phyloP scores from a whole-genome alignment of 192 early-diverging fungal genomes.

The Linnemannia elongata region DNA sequence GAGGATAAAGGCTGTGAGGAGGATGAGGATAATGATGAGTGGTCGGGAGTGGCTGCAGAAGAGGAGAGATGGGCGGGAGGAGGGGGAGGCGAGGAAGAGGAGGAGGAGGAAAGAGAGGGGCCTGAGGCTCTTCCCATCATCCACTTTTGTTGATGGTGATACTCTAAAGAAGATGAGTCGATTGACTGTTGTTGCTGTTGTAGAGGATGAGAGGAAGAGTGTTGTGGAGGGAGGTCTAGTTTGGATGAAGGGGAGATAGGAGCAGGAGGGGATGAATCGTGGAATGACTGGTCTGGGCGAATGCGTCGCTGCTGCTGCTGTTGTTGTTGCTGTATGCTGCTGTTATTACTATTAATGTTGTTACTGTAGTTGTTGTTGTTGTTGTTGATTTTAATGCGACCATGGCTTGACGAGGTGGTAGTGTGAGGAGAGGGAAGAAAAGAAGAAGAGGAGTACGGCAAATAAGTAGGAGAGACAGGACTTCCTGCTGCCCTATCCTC shows the following conservation, averaged over 20 bases:
- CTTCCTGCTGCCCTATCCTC: not conserved
- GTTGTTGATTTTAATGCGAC: constrained; percentile 3
- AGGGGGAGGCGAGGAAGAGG: constrained; percentile 13
- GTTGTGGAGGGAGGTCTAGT: constrained; percentile 6
- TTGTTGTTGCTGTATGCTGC: not conserved
- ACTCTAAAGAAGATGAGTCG: constrained; percentile 6
- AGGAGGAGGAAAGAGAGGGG: constrained; percentile 16
- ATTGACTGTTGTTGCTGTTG: constrained; percentile 11
- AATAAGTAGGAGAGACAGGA: not conserved
- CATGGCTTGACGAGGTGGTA: not conserved
- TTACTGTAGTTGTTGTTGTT: not conserved
- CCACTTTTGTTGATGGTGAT: constrained; percentile 2
- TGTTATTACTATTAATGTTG: not conserved
- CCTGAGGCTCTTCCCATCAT: not conserved
- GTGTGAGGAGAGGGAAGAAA: not conserved
- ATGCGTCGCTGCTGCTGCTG: not conserved
- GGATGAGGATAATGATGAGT: not conserved
- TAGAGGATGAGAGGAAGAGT: not conserved
- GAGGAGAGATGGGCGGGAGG: not conserved
- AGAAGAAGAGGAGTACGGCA: not conserved
- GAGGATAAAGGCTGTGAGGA: not conserved
- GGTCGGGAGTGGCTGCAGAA: not conserved
- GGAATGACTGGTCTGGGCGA: constrained; percentile 11
- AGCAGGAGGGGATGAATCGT: constrained; percentile 9
- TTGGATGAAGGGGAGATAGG: constrained; percentile 15